These are phyloP conservation scores for Cordyceps fumosorosea DNA, from an alignment of 2,329 filamentous ascomycete species.

Conservation along the genomic window DNA sequence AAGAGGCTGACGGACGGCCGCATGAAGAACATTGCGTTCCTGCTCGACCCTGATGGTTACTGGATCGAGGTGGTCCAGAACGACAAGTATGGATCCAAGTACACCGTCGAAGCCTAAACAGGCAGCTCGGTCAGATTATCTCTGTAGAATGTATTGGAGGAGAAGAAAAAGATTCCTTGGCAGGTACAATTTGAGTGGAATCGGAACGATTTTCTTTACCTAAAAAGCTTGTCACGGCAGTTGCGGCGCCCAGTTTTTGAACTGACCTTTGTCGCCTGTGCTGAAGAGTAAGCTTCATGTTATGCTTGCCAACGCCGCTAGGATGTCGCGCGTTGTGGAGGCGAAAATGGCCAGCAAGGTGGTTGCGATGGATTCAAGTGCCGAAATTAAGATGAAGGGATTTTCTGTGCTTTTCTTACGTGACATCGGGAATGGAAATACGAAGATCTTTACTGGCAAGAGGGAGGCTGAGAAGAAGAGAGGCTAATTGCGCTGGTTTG, in stretches of 20 bases:
- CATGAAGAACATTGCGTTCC: constrained; percentile 91
- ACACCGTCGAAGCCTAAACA: constrained; percentile 37
- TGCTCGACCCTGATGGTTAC: constrained; percentile 82
- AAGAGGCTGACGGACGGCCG: constrained; percentile 86
- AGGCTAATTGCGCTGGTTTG: not conserved
- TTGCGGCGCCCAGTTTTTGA: not conserved
- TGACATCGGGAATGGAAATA: not conserved
- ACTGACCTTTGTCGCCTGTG: not conserved
- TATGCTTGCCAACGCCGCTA: not conserved
- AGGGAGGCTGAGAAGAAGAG: not conserved
- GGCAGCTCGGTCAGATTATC: not conserved
- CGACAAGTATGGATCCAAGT: constrained; percentile 52
- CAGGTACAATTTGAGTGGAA: not conserved
- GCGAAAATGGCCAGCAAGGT: not conserved
- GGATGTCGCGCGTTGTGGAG: constrained; percentile 1
- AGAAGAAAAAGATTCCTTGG: not conserved
- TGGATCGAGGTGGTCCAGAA: constrained; percentile 81
- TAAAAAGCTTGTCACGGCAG: not conserved
- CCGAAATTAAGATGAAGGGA: not conserved
- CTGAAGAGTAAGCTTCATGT: constrained; percentile 1
- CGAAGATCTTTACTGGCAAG: not conserved
- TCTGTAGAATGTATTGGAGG: not conserved
- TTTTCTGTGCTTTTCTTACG: not conserved
- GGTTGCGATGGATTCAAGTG: not conserved
- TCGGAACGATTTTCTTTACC: not conserved